A percentile compares a stretch with the other conserved stretches of the same genome.
Evolutionary conservation across 2,329 filamentous ascomycete species (phyloP).

Genomic region (Nothophoma quercina): DNA sequence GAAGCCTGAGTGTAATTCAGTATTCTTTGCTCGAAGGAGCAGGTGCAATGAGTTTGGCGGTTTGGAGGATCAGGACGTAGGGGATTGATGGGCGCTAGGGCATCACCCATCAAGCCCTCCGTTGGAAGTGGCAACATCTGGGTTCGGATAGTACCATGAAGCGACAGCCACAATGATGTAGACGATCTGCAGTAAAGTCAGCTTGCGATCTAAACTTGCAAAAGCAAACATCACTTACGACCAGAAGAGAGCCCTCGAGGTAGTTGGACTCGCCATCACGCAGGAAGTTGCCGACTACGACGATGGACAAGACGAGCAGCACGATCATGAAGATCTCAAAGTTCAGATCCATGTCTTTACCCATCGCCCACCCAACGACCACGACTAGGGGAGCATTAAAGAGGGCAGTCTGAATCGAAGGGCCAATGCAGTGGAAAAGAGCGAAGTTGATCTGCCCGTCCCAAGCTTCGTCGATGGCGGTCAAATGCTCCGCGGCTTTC

Average conservation of each 20-base stretch:
- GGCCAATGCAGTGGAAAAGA: conserved; percentile 82
- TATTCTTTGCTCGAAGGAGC: no score
- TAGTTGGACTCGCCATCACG: conserved; percentile 91
- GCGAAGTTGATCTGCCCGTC: conserved; percentile 85
- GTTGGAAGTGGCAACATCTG: conserved; percentile 47
- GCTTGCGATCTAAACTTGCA: not conserved
- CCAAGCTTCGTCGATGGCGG: conserved; percentile 84
- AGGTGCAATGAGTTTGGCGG: no score
- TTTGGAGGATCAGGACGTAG: no score
- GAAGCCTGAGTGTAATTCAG: no score
- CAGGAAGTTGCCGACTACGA: conserved; percentile 87
- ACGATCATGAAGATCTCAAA: conserved; percentile 90
- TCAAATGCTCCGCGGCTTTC: conserved; percentile 86
- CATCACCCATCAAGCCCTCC: conserved; percentile 19
- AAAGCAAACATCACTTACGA: conserved; percentile 50
- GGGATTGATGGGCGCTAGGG: not conserved
- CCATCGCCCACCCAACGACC: conserved; percentile 80
- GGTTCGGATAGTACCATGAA: conserved; percentile 68
- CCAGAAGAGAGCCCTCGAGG: conserved; percentile 81
- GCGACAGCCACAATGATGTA: conserved; percentile 69
- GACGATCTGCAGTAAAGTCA: conserved; percentile 54
- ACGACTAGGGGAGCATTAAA: conserved; percentile 87
- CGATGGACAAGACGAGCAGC: conserved; percentile 80
- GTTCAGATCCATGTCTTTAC: conserved; percentile 76
- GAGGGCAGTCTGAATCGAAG: conserved; percentile 87